These are phyloP conservation scores for Xanthoconium separans DNA, from an alignment of 1,284 basidiomycete genomes.

Conservation along the genomic window DNA sequence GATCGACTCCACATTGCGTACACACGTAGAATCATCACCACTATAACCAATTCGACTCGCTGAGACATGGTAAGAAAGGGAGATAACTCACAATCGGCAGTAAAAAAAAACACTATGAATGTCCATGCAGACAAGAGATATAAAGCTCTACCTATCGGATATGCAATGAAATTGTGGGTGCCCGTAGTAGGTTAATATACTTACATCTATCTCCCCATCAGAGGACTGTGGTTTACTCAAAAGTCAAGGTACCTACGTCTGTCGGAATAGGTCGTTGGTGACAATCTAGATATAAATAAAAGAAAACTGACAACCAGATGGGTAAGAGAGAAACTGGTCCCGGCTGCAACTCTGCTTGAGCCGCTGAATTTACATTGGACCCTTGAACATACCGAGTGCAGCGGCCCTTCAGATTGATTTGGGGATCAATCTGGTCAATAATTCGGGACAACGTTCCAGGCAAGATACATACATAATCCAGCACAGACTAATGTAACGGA, in stretches of 20 bases:
- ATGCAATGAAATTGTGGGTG: not conserved
- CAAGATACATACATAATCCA: too few species aligned
- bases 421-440: not conserved
- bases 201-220: not conserved
- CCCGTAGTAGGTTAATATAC: not conserved
- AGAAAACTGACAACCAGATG: not conserved
- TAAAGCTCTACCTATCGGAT: not conserved
- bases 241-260: not conserved
- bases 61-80: not conserved
- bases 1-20: slow-evolving; percentile 16
- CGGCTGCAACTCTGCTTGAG: not conserved
- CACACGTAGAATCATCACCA: slow-evolving; percentile 6
- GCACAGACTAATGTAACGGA: too few species aligned
- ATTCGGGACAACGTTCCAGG: too few species aligned
- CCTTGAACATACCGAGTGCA: not conserved
- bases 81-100: not conserved
- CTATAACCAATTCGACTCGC: not conserved
- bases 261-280: not conserved
- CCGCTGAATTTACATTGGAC: not conserved
- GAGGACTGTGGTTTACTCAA: too few species aligned
- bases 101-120: not conserved
- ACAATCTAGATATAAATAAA: not conserved
- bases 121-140: not conserved
- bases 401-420: not conserved
- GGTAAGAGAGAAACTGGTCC: not conserved